Base-by-base conservation (phyloP, 441 rosid species). In the Eutrema salsugineum region DNA sequence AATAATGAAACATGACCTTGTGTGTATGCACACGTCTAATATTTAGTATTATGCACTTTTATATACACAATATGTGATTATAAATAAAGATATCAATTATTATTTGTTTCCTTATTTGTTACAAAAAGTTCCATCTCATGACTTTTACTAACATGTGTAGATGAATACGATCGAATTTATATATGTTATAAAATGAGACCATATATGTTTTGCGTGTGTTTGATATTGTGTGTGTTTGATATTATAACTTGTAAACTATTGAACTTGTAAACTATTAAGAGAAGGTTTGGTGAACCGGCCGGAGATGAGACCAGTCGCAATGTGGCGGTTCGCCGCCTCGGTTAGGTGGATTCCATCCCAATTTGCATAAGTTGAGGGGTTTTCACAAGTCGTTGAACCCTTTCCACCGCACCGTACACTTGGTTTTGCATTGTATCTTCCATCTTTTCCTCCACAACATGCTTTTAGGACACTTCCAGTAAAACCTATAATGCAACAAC, bases 321-420 rank as follows among this genome's bases (percentile, higher is more conserved):
- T 69, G 50, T 62, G 16, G 16, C 70, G 81, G 66, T 88, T 82
- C 28, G 92, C 88, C 30, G 90, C 85, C 42, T 87, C 94, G 3
- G 97, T 91, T 56, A 87, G 77, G 79, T 88, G 94, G 57, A 88
- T 79, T 8, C 94, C 97, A 38, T 91, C 94, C 94, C 97, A 91
- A 54, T 83, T 85, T 16, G 86, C 78, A 30, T 73, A 79, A 5
- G 68, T 55, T 0, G 83, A 80, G 14, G 92, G 94, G 71, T 84
- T 38, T 49, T 64, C 1, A 15, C 94, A 91, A 11, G 80, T 78
- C 9, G 50, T 76, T 6, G 97, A 88, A 27, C 92, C 92, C 0
- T 28, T 59, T 54, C 71, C 59, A 2, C 96, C 96, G 14, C 97
- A 91, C 15, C 63, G 63, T 6, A 73, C 85, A 5, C 82, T 75